phyloP scores from a whole-genome alignment of 192 early-diverging fungal genomes.

The Coemansia pectinata region DNA sequence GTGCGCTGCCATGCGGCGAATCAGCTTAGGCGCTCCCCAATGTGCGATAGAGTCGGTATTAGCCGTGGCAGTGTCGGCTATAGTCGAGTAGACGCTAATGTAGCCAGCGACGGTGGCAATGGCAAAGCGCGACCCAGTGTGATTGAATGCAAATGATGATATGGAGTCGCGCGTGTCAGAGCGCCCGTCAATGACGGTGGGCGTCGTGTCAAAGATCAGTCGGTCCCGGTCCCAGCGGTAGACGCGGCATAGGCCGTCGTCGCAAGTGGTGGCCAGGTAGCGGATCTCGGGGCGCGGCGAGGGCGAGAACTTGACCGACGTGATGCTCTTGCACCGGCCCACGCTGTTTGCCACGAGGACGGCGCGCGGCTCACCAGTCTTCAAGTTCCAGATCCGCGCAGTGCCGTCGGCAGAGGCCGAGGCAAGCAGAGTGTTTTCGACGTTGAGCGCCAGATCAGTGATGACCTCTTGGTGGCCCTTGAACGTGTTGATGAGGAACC shows the following conservation, averaged over 20 bases:
- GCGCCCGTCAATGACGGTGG: slow-evolving; percentile 58
- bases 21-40: slow-evolving; percentile 52
- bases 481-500: slow-evolving; percentile 77
- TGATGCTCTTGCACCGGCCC: slow-evolving; percentile 60
- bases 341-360: slow-evolving; percentile 55
- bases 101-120: slow-evolving; percentile 76
- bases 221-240: slow-evolving; percentile 69
- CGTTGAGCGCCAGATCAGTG: slow-evolving; percentile 74
- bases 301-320: slow-evolving; percentile 74
- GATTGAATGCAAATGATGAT: slow-evolving; percentile 70
- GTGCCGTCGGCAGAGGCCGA: slow-evolving; percentile 76
- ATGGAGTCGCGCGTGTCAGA: slow-evolving; percentile 56
- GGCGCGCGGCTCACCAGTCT: slow-evolving; percentile 65
- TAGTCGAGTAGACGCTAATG: slow-evolving; percentile 74
- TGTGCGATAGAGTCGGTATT: not conserved
- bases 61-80: slow-evolving; percentile 39
- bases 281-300: slow-evolving; percentile 67
- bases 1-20: slow-evolving; percentile 70
- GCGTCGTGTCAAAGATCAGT: slow-evolving; percentile 58
- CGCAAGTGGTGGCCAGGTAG: slow-evolving; percentile 67
- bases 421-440: slow-evolving; percentile 77
- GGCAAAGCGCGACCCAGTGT: slow-evolving; percentile 76
- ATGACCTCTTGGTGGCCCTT: slow-evolving; percentile 78
- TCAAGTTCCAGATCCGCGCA: slow-evolving; percentile 74
- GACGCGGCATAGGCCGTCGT: slow-evolving; percentile 72